These are phyloP conservation scores for Aristolochia californica DNA, from an alignment of 164 flowering plant species.

Conservation along the genomic window DNA sequence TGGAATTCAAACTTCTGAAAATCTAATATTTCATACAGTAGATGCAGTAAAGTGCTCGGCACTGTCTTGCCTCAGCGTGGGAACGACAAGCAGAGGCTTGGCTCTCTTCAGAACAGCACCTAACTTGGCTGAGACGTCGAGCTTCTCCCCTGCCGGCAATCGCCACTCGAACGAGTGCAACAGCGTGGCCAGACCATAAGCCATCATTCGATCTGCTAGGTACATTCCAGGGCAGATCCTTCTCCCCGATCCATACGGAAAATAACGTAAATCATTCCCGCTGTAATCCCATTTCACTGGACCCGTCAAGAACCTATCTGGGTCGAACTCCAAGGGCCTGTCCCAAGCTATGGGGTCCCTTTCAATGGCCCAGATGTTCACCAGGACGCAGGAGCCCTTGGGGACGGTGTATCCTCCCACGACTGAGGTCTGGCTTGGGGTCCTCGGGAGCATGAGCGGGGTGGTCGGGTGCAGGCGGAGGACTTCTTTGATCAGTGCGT, in stretches of 20 bases:
- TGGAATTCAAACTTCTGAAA: too few species aligned
- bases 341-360: constrained; percentile 3
- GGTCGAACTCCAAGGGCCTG: not conserved
- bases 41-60: too few species aligned
- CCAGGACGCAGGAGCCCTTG: not conserved
- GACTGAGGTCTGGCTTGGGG: not conserved
- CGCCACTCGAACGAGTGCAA: constrained; percentile 4
- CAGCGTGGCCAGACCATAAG: not conserved
- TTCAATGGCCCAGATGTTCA: constrained; percentile 7
- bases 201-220: not conserved
- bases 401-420: not conserved
- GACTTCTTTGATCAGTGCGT: constrained; percentile 2
- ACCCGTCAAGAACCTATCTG: constrained; percentile 4
- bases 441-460: not conserved
- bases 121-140: constrained; percentile 2
- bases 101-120: constrained; percentile 2
- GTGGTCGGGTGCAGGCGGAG: not conserved
- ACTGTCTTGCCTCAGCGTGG: not conserved
- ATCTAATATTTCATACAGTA: too few species aligned
- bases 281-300: constrained; percentile 3
- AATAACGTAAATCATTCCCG: constrained; percentile 1
- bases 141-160: constrained; percentile 3
- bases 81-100: not conserved
- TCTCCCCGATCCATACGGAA: constrained; percentile 6
- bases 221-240: constrained; percentile 2